Base-by-base conservation (phyloP, 106 monocot species). In the Vanilla planifolia region DNA sequence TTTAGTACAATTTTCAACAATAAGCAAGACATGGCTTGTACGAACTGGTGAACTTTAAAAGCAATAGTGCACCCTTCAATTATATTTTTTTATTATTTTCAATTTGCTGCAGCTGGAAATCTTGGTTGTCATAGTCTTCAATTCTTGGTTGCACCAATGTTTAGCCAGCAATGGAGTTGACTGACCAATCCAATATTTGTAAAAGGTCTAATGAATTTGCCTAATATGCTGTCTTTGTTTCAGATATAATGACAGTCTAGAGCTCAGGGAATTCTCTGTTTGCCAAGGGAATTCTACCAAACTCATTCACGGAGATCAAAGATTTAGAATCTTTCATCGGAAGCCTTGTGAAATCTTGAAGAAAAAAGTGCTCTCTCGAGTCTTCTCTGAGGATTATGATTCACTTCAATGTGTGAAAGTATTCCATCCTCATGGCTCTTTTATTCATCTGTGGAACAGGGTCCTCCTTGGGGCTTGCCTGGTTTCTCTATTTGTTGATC, bases 371-470 rank as follows among this genome's bases (percentile, higher is more conserved):
- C 70, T 81, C 8, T 83, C 77, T 4, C 64, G 92, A 17, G 84
- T 88, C 8, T 84, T 92, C 67, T 88, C 92, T 3, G 88, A 92
- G 60, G 92, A 92, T 39, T 84, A 84, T 29, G 81, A 78, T 1
- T 77, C 71, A 6, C 16, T 69, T 13, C 51, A 67, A 32, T 27
- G 40, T 11, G 52, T 69, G 61, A 73, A 64, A 50, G 36, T 88
- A 20, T 79, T 81, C 25, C 84, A 88, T 32, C 88, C 92, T 24
- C 77, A 72, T 35, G 84, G 92, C 16, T 76, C 61, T 1, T 50
- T 40, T 19, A 76, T 88, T 25, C 75, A 76, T 2, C 33, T 25
- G 16, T 92, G 92, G 92, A 88, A 88, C 67, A 84, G 73, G 58
- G 66, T 81, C 6, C 84, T 92, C 65, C 62, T 88, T 0, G 57